Conservation (phyloP, 257 asterid genomes). For the Linaria vulgaris region DNA sequence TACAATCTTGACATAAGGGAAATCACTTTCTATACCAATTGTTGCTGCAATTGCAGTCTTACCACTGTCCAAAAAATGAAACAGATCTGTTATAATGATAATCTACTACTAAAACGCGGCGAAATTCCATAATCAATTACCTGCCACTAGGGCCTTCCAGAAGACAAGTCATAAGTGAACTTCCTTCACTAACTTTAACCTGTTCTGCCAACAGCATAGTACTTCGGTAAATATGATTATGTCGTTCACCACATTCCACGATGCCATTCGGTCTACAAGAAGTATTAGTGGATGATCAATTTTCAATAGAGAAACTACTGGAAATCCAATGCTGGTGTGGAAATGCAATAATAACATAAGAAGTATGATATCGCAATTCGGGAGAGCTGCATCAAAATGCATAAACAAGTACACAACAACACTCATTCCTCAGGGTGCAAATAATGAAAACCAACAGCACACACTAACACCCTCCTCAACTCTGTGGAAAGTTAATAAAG, state of each 20-base stretch:
- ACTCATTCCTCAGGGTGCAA: background rate
- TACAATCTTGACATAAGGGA: slow-evolving; percentile 96
- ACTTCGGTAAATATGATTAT: slow-evolving; percentile 73
- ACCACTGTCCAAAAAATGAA: slow-evolving; percentile 67
- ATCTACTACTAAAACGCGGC: slow-evolving; percentile 21
- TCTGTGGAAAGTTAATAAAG: too few species aligned
- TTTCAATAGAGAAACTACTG: slow-evolving; percentile 22
- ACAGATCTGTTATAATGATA: slow-evolving; percentile 17
- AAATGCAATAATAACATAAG: slow-evolving; percentile 18
- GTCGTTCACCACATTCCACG: slow-evolving; percentile 77
- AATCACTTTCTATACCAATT: slow-evolving; percentile 84
- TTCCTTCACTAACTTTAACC: slow-evolving; percentile 85
- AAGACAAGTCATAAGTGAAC: slow-evolving; percentile 90
- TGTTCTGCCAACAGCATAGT: slow-evolving; percentile 85
- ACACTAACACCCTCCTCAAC: too few species aligned
- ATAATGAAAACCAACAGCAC: background rate
- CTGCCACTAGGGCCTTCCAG: slow-evolving; percentile 99
- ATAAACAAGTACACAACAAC: background rate
- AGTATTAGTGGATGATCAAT: slow-evolving; percentile 24
- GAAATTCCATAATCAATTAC: slow-evolving; percentile 40
- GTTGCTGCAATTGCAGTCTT: slow-evolving; percentile 98
- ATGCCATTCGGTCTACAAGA: slow-evolving; percentile 77
- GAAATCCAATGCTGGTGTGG: slow-evolving; percentile 7
- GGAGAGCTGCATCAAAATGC: slow-evolving; percentile 5
- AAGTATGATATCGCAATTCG: too few species aligned